These are phyloP conservation scores for Carex sylvatica DNA, from an alignment of 202 grass and related monocot species.

Conservation along the genomic window DNA sequence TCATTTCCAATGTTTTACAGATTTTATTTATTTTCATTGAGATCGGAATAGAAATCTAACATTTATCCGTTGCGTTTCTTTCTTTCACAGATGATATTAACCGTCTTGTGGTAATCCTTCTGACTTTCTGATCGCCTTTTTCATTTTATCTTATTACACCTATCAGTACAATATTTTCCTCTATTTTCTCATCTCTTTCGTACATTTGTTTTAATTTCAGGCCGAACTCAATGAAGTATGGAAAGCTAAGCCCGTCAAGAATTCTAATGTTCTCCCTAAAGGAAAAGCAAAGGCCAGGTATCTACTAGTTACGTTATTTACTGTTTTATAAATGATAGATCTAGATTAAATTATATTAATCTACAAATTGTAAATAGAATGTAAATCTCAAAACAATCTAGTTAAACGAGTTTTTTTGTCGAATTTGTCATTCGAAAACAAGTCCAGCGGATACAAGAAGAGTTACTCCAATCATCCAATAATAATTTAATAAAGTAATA, in stretches of 20 bases:
- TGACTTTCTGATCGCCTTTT: not conserved
- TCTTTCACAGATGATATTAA: slow-evolving; percentile 64
- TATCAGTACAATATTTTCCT: not conserved
- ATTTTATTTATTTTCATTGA: not conserved
- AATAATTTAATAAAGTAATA: not conserved
- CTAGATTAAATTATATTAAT: not conserved
- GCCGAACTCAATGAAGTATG: slow-evolving; percentile 62
- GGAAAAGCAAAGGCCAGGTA: slow-evolving; percentile 87
- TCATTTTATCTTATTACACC: not conserved
- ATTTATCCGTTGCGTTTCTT: not conserved
- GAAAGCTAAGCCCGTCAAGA: slow-evolving; percentile 45
- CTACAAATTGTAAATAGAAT: not conserved
- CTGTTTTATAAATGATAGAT: not conserved
- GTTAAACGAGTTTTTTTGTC: not conserved
- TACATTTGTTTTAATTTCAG: slow-evolving; percentile 37
- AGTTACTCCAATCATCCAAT: not conserved
- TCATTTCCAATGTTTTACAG: not conserved
- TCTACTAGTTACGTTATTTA: not conserved
- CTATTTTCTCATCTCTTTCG: not conserved
- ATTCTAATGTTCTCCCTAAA: slow-evolving; percentile 61
- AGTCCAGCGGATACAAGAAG: not conserved
- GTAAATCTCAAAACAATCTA: not conserved
- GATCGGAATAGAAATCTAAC: slow-evolving; percentile 1
- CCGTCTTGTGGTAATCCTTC: slow-evolving; percentile 52
- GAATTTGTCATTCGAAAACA: not conserved